Evolutionary conservation across 169 alveolate genomes (phyloP).

Genomic region (Plasmodium gallinaceum): DNA sequence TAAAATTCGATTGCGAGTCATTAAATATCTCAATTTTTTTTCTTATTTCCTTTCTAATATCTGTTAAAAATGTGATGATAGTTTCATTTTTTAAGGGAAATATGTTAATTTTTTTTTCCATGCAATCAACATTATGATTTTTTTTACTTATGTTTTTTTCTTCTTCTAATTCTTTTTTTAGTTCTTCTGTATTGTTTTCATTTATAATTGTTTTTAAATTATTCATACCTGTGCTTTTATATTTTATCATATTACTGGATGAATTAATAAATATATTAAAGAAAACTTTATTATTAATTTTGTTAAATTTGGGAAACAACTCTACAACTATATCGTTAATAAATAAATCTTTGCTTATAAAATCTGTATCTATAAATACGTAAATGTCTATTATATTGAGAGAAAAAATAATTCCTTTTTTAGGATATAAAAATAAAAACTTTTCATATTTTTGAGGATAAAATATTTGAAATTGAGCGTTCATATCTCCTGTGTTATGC

Average conservation of each 20-base stretch:
- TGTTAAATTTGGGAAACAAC: slow-evolving; percentile 62
- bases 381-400: slow-evolving; percentile 42
- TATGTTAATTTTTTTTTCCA: slow-evolving; percentile 26
- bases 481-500: slow-evolving; percentile 74
- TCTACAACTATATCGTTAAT: slow-evolving; percentile 48
- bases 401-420: slow-evolving; percentile 74
- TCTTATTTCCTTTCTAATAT: slow-evolving; percentile 37
- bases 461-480: slow-evolving; percentile 51
- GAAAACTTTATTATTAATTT: slow-evolving; percentile 49
- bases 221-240: slow-evolving; percentile 14
- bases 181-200: not conserved
- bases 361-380: slow-evolving; percentile 54
- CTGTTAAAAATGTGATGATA: slow-evolving; percentile 51
- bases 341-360: slow-evolving; percentile 34
- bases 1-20: slow-evolving; percentile 53
- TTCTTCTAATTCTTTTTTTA: not conserved
- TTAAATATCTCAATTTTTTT: slow-evolving; percentile 51
- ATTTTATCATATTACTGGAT: slow-evolving; percentile 4
- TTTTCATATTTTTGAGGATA: slow-evolving; percentile 49
- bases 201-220: not conserved
- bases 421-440: slow-evolving; percentile 57
- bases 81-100: slow-evolving; percentile 57
- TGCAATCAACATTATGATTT: not conserved
- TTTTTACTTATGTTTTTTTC: not conserved
- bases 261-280: slow-evolving; percentile 47